These are phyloP conservation scores for Chenopodium formosanum DNA, from an alignment of 148 eudicot genomes.

Conservation along the genomic window DNA sequence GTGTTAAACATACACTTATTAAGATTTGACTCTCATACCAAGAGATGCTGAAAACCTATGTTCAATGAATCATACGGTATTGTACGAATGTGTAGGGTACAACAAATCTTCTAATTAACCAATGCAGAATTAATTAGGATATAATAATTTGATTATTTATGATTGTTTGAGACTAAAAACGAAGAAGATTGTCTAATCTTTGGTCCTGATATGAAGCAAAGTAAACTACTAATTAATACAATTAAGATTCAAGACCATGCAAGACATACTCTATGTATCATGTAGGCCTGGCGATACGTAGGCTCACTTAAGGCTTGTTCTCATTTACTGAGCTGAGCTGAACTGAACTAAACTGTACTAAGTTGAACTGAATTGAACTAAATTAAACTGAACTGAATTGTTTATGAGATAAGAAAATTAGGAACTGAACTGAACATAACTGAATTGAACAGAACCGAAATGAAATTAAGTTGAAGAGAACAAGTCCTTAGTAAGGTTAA, in stretches of 20 bases:
- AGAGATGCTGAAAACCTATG: not conserved
- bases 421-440: too few species aligned
- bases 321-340: too few species aligned
- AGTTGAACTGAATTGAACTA: too few species aligned
- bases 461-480: too few species aligned
- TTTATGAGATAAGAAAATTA: too few species aligned
- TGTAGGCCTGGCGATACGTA: too few species aligned
- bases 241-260: not conserved
- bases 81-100: constrained; percentile 10
- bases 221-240: not conserved
- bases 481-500: too few species aligned
- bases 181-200: constrained; percentile 23
- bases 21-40: not conserved
- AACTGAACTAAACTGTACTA: too few species aligned
- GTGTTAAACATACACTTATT: not conserved
- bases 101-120: constrained; percentile 22
- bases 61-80: constrained; percentile 29
- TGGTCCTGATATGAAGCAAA: not conserved
- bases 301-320: too few species aligned
- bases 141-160: not conserved
- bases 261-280: too few species aligned
- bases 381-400: too few species aligned
- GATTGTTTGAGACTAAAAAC: constrained; percentile 3
- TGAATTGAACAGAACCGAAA: too few species aligned
- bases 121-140: constrained; percentile 4